Percentiles rank a stretch among this genome's conserved stretches.
These are phyloP conservation scores for Fusarium albidum DNA, from an alignment of 2,329 filamentous ascomycete species.

Conservation along the genomic window DNA sequence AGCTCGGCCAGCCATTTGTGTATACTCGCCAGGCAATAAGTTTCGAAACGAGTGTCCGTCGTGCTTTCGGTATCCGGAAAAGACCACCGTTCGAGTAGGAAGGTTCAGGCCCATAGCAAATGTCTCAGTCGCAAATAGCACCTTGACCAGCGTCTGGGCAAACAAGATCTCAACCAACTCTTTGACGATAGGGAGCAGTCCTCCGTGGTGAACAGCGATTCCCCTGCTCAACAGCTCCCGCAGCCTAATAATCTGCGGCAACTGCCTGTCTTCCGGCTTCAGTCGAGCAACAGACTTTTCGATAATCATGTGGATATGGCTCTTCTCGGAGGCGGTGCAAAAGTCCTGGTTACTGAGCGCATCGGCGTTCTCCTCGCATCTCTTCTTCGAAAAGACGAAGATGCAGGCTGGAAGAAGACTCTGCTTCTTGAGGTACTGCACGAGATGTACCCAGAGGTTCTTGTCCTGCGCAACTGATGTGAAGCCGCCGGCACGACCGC, in stretches of 20 bases:
- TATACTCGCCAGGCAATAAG: constrained; percentile 93
- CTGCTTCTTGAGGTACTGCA: constrained; percentile 88
- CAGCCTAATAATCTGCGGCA: constrained; percentile 92
- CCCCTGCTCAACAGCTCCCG: constrained; percentile 86
- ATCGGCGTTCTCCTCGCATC: constrained; percentile 96
- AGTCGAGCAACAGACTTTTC: constrained; percentile 92
- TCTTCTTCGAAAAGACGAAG: constrained; percentile 98
- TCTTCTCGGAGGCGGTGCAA: constrained; percentile 92
- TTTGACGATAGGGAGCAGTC: constrained; percentile 94
- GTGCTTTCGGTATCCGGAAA: constrained; percentile 96
- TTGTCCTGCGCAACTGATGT: constrained; percentile 93
- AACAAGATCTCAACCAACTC: constrained; percentile 98
- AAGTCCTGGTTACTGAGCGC: constrained; percentile 96
- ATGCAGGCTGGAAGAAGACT: constrained; percentile 91
- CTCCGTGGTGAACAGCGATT: constrained; percentile 95
- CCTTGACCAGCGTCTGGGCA: constrained; percentile 92
- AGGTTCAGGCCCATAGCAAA: constrained; percentile 99
- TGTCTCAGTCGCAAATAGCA: constrained; percentile 96
- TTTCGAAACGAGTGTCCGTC: constrained; percentile 93
- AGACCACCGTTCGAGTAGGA: constrained; percentile 94
- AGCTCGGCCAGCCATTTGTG: constrained; percentile 96
- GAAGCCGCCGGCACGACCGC: constrained; percentile 83
- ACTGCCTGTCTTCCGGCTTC: constrained; percentile 84
- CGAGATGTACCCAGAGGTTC: constrained; percentile 95
- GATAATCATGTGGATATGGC: constrained; percentile 95